These are phyloP conservation scores for Cicer arietinum DNA, from an alignment of 306 rosid genomes.

Conservation along the genomic window DNA sequence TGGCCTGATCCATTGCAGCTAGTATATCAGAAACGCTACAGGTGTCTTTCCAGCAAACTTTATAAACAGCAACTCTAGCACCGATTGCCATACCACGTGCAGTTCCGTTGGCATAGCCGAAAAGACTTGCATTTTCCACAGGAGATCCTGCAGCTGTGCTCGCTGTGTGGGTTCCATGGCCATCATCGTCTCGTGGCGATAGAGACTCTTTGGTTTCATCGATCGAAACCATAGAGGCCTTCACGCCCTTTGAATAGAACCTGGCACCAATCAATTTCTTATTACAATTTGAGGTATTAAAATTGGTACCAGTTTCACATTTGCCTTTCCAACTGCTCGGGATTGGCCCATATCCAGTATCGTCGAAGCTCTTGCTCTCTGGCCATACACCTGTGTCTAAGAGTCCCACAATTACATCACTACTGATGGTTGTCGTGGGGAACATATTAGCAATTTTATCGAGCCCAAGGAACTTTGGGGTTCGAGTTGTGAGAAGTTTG, in stretches of 20 bases:
- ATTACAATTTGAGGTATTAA: slow-evolving; percentile 64
- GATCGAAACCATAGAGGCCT: slow-evolving; percentile 51
- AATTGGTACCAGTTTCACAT: slow-evolving; percentile 69
- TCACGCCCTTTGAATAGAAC: slow-evolving; percentile 58
- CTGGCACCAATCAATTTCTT: slow-evolving; percentile 81
- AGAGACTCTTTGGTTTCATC: slow-evolving; percentile 49
- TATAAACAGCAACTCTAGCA: slow-evolving; percentile 76
- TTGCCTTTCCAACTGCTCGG: slow-evolving; percentile 75
- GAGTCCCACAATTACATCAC: slow-evolving; percentile 65
- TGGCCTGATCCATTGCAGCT: slow-evolving; percentile 77
- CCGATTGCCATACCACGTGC: slow-evolving; percentile 85
- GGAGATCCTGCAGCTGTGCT: slow-evolving; percentile 73
- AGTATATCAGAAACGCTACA: slow-evolving; percentile 69
- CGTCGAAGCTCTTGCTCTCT: slow-evolving; percentile 86
- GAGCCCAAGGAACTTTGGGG: slow-evolving; percentile 78
- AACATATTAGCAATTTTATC: slow-evolving; percentile 40
- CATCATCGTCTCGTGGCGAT: slow-evolving; percentile 78
- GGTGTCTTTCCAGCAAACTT: slow-evolving; percentile 68
- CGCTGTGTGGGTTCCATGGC: slow-evolving; percentile 91
- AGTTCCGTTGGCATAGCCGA: slow-evolving; percentile 69
- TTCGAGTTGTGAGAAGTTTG: slow-evolving; percentile 81
- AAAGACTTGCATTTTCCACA: slow-evolving; percentile 55
- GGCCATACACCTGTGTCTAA: slow-evolving; percentile 89
- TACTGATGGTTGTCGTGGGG: slow-evolving; percentile 39
- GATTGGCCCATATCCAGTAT: slow-evolving; percentile 64